Percentiles rank a stretch among this genome's conserved stretches.
Conservation (phyloP, 345 rosid species). For the Rubroshorea leprosula region DNA sequence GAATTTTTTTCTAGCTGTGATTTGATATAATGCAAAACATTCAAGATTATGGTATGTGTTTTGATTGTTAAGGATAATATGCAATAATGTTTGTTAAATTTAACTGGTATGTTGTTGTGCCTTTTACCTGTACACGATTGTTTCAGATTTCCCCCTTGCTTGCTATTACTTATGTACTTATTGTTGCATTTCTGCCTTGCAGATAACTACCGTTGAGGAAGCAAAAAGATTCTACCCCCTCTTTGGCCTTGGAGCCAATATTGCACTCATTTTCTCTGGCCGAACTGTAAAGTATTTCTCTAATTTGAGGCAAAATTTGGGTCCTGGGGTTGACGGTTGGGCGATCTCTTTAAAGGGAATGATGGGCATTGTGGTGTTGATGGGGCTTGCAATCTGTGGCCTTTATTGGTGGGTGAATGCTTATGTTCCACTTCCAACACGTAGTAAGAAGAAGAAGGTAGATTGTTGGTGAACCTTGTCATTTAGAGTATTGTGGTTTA, state of each 20-base stretch:
- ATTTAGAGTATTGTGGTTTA: too few species aligned
- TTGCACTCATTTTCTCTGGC: constrained; percentile 91
- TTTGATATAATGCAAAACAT: too few species aligned
- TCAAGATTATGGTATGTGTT: too few species aligned
- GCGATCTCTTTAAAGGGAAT: constrained; percentile 90
- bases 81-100: too few species aligned
- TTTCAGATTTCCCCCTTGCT: not conserved
- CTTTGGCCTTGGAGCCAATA: constrained; percentile 91
- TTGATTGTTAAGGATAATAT: too few species aligned
- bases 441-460: constrained; percentile 98
- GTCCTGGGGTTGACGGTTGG: constrained; percentile 99
- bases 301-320: constrained; percentile 72
- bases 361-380: constrained; percentile 91
- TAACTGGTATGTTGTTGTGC: too few species aligned
- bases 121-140: not conserved
- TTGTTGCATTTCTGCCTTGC: constrained; percentile 20
- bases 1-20: too few species aligned
- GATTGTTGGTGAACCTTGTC: not conserved
- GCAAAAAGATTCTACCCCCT: constrained; percentile 93
- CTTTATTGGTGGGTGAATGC: constrained; percentile 94
- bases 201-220: constrained; percentile 94
- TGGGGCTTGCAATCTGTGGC: constrained; percentile 81
- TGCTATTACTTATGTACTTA: constrained; percentile 1
- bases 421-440: constrained; percentile 71
- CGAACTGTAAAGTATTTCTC: constrained; percentile 96